These are phyloP conservation scores for Ganoderma multipileum DNA, from an alignment of 1,284 basidiomycete species.

Conservation along the genomic window DNA sequence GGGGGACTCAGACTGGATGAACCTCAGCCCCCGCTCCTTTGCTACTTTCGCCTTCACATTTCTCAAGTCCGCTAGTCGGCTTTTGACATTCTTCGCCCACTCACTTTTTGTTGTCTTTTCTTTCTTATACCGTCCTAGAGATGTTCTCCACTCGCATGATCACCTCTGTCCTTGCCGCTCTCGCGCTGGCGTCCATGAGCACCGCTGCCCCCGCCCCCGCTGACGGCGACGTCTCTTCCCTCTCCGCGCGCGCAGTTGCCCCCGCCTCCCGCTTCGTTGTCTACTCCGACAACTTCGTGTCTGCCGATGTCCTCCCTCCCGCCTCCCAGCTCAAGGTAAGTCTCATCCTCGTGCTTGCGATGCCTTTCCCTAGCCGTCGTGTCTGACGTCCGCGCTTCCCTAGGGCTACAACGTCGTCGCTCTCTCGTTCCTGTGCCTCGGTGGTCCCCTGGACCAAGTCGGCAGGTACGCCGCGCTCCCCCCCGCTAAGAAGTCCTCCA, in stretches of 20 bases:
- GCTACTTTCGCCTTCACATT: slow-evolving; percentile 21
- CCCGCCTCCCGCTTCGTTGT: slow-evolving; percentile 27
- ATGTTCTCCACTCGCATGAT: slow-evolving; percentile 31
- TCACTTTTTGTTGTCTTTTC: slow-evolving; percentile 10
- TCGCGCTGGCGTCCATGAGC: slow-evolving; percentile 27
- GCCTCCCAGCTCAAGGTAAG: slow-evolving; percentile 17
- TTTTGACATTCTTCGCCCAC: slow-evolving; percentile 11
- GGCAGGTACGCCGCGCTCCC: slow-evolving; percentile 19
- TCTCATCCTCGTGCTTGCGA: too few species aligned
- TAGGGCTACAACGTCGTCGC: slow-evolving; percentile 29
- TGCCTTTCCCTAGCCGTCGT: background rate
- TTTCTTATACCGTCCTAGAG: slow-evolving; percentile 22
- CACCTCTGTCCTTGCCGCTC: slow-evolving; percentile 23
- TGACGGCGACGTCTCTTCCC: slow-evolving; percentile 10
- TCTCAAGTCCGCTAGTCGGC: slow-evolving; percentile 27
- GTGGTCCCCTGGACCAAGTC: slow-evolving; percentile 23
- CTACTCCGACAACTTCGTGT: slow-evolving; percentile 28
- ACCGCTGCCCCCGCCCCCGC: slow-evolving; percentile 16
- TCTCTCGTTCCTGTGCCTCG: slow-evolving; percentile 26
- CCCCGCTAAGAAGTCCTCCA: slow-evolving; percentile 37
- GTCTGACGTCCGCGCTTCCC: too few species aligned
- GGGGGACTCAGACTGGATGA: background rate
- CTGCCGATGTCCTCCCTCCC: slow-evolving; percentile 22
- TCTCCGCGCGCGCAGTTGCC: slow-evolving; percentile 14
- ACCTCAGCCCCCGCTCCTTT: slow-evolving; percentile 4